phyloP scores from a whole-genome alignment of 352 stramenopile genomes.

The Phytophthora capsici region DNA sequence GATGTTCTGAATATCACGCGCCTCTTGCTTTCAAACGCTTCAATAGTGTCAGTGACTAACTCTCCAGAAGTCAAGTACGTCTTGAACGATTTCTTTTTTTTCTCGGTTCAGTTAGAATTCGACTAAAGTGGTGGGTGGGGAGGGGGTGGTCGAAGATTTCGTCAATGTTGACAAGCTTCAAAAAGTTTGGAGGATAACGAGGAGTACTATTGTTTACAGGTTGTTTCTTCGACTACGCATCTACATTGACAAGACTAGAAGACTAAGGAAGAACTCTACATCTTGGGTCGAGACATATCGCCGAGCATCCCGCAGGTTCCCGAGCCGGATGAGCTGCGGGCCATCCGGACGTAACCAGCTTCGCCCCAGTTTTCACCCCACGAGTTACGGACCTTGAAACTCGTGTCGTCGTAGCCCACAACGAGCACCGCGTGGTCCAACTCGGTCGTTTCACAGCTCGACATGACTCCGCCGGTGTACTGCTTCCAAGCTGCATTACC shows the following conservation, averaged over 20 bases:
- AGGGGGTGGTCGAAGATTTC: too few relatives aligned
- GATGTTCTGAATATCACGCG: background rate
- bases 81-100: slow-evolving; percentile 26
- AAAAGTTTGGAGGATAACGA: slow-evolving; percentile 11
- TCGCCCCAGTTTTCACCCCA: slow-evolving; percentile 94
- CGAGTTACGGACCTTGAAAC: slow-evolving; percentile 96
- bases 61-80: slow-evolving; percentile 18
- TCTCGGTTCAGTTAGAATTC: background rate
- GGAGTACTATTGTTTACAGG: slow-evolving; percentile 22
- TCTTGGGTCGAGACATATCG: slow-evolving; percentile 55
- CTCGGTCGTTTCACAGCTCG: slow-evolving; percentile 68
- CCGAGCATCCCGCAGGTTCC: slow-evolving; percentile 56
- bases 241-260: slow-evolving; percentile 24
- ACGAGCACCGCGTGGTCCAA: slow-evolving; percentile 97
- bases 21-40: slow-evolving; percentile 3
- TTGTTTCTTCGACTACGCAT: slow-evolving; percentile 12
- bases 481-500: slow-evolving; percentile 95
- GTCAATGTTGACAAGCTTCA: too few relatives aligned
- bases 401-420: slow-evolving; percentile 91
- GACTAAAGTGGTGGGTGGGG: too few relatives aligned
- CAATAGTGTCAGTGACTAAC: slow-evolving; percentile 13
- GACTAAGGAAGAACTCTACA: slow-evolving; percentile 27
- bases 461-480: slow-evolving; percentile 93
- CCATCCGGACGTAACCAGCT: slow-evolving; percentile 91
- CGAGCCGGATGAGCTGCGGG: slow-evolving; percentile 54